phyloP scores from a whole-genome alignment of 805 yeast genomes.

The Metschnikowia cerradonensis region DNA sequence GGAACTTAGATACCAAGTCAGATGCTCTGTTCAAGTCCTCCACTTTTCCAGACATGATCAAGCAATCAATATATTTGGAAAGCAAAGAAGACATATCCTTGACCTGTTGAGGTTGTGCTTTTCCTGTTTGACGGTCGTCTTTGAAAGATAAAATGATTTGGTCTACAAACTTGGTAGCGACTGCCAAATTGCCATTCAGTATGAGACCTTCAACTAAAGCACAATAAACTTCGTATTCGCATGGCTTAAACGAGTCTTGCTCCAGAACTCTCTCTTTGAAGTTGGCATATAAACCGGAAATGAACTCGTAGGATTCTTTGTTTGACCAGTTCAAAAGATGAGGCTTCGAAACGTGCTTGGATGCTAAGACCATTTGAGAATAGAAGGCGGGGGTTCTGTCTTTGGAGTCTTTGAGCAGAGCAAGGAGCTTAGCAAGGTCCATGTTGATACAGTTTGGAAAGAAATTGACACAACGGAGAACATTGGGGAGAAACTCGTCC shows the following conservation, averaged over 20 bases:
- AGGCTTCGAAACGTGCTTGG: conserved; percentile 20
- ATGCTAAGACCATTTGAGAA: conserved; percentile 31
- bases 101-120: conserved; percentile 5
- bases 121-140: conserved; percentile 15
- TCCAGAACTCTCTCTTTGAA: conserved; percentile 23
- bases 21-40: conserved; percentile 22
- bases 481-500: conserved; percentile 30
- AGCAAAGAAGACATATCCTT: conserved; percentile 37
- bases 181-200: conserved; percentile 43
- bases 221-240: conserved; percentile 50
- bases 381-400: conserved; percentile 31
- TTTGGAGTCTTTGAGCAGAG: conserved; percentile 25
- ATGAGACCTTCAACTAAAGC: conserved; percentile 50
- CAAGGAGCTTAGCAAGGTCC: conserved; percentile 17
- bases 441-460: conserved; percentile 27
- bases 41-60: conserved; percentile 20
- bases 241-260: conserved; percentile 16
- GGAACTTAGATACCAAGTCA: conserved; percentile 26
- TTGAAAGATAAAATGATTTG: conserved; percentile 45
- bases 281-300: conserved; percentile 26
- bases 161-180: conserved; percentile 58
- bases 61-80: conserved; percentile 41
- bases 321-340: conserved; percentile 15
- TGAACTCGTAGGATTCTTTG: conserved; percentile 23
- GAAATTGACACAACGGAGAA: conserved; percentile 26